These are phyloP conservation scores for Wickerhamomyces canadensis DNA, from an alignment of 805 yeast genomes.

Conservation along the genomic window DNA sequence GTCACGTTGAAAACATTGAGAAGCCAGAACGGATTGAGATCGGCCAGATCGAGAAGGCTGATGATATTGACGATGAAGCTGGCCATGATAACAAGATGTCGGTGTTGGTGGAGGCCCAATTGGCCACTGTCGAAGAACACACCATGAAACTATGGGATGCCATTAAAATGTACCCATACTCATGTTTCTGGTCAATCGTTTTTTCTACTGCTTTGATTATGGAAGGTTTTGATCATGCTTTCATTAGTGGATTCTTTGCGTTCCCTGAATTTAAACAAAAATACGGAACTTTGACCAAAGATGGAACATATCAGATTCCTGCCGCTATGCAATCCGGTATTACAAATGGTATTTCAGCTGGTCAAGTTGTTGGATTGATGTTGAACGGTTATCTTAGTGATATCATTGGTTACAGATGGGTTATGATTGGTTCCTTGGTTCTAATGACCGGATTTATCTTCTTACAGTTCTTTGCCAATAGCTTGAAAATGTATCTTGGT, in stretches of 20 bases:
- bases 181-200: background rate
- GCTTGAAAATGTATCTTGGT: conserved; percentile 22
- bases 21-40: background rate
- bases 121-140: background rate
- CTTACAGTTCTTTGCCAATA: conserved; percentile 41
- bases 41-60: background rate
- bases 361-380: conserved; percentile 42
- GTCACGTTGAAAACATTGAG: background rate
- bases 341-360: conserved; percentile 20
- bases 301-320: background rate
- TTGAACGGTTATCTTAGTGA: conserved; percentile 40
- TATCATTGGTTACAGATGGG: conserved; percentile 39
- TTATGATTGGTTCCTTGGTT: conserved; percentile 28
- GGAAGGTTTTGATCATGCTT: background rate
- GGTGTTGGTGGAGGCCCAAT: background rate
- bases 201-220: background rate
- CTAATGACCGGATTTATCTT: conserved; percentile 35
- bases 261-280: background rate
- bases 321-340: background rate
- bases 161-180: background rate
- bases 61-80: background rate
- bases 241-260: background rate
- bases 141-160: background rate
- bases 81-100: background rate
- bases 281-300: background rate